A percentile compares a stretch with the other conserved stretches of the same genome.
Conservation (phyloP, 2,329 filamentous ascomycete genomes). For the Xylariomycetidae sp. region DNA sequence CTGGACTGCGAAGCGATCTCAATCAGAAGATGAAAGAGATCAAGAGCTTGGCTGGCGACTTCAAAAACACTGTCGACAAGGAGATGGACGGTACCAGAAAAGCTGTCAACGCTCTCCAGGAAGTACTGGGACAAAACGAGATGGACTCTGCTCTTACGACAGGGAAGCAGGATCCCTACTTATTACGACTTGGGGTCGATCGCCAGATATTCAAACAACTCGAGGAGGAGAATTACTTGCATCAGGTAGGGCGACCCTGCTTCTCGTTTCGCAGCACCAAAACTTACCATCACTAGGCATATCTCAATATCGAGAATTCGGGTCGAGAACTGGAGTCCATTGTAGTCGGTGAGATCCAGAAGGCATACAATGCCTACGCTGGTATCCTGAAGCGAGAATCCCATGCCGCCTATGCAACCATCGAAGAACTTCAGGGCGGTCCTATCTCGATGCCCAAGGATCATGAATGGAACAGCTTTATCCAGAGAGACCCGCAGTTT, state of each 20-base stretch:
- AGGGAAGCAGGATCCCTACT: slow-evolving; percentile 88
- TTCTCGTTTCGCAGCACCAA: slow-evolving; percentile 3
- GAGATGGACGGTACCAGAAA: slow-evolving; percentile 83
- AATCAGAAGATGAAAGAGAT: slow-evolving; percentile 98
- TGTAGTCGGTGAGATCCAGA: slow-evolving; percentile 95
- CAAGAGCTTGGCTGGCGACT: slow-evolving; percentile 86
- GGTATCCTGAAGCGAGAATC: slow-evolving; percentile 89
- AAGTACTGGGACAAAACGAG: slow-evolving; percentile 74
- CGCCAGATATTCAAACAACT: slow-evolving; percentile 88
- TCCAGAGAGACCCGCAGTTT: slow-evolving; percentile 76
- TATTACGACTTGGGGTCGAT: slow-evolving; percentile 81
- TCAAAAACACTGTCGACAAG: slow-evolving; percentile 94
- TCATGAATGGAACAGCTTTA: slow-evolving; percentile 81
- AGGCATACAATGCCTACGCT: slow-evolving; percentile 91
- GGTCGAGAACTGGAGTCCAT: slow-evolving; percentile 94
- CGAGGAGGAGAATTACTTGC: slow-evolving; percentile 95
- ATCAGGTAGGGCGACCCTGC: slow-evolving; percentile 60
- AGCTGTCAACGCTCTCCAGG: slow-evolving; percentile 75
- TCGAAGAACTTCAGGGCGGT: slow-evolving; percentile 77
- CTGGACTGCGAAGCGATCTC: slow-evolving; percentile 79
- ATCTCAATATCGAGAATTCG: slow-evolving; percentile 88
- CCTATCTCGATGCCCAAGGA: slow-evolving; percentile 94
- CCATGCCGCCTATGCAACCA: slow-evolving; percentile 70
- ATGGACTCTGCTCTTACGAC: slow-evolving; percentile 68
- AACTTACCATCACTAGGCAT: slow-evolving; percentile 57